Evolutionary conservation across 306 rosid genomes (phyloP).

Genomic region (Cercis canadensis): DNA sequence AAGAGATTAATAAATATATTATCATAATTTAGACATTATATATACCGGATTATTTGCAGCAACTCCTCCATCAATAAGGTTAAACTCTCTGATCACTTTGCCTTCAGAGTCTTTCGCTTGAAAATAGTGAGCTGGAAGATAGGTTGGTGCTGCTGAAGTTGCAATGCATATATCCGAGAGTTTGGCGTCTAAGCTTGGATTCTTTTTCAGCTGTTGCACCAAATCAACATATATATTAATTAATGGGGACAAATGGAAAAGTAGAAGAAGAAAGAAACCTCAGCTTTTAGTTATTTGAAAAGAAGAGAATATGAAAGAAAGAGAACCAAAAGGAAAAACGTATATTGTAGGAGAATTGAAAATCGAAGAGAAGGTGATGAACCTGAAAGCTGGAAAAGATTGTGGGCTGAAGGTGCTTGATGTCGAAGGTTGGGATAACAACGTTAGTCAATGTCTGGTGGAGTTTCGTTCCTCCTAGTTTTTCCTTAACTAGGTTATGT

Average conservation of each 20-base stretch:
- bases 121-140: constrained; percentile 58
- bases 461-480: constrained; percentile 45
- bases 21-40: not conserved
- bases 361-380: not conserved
- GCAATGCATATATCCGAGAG: constrained; percentile 59
- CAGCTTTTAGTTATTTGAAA: not conserved
- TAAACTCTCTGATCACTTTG: constrained; percentile 37
- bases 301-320: too few relatives aligned
- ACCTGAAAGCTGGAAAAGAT: constrained; percentile 63
- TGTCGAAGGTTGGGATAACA: constrained; percentile 65
- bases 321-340: too few relatives aligned
- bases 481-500: constrained; percentile 42
- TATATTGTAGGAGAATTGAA: too few relatives aligned
- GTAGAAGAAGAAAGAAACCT: not conserved
- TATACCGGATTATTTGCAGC: constrained; percentile 65
- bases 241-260: too few relatives aligned
- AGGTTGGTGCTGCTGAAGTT: constrained; percentile 68
- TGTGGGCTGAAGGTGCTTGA: constrained; percentile 56
- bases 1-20: too few relatives aligned
- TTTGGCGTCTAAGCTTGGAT: constrained; percentile 40
- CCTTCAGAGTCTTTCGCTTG: constrained; percentile 29
- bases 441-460: constrained; percentile 56
- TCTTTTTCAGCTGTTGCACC: constrained; percentile 35
- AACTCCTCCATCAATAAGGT: constrained; percentile 61
- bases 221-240: not conserved